Conservation (phyloP, 306 rosid genomes). For the Dicorynia guianensis region DNA sequence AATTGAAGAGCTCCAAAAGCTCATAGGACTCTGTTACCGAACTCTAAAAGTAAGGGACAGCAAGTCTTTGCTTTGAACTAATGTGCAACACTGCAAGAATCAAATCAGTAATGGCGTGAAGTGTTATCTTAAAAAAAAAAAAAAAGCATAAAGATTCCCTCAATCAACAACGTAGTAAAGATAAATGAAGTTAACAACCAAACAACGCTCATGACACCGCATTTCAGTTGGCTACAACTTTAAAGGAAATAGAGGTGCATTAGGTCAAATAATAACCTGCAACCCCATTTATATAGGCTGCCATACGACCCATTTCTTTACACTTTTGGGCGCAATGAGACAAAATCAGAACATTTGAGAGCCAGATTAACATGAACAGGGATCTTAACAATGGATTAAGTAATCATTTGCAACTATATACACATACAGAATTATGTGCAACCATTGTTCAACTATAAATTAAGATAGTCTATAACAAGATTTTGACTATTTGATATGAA, state of each 20-base stretch:
- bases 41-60: too few species aligned
- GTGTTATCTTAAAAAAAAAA: too few species aligned
- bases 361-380: not conserved
- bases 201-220: not conserved
- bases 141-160: not conserved
- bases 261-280: not conserved
- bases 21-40: too few species aligned
- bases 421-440: conserved; percentile 48
- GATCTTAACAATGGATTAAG: not conserved
- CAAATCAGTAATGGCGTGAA: too few species aligned
- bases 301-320: not conserved
- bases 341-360: not conserved
- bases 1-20: too few species aligned
- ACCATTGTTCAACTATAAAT: conserved; percentile 33
- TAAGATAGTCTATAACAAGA: conserved; percentile 21
- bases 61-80: too few species aligned
- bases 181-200: too few species aligned
- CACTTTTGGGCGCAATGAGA: not conserved
- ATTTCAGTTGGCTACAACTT: not conserved
- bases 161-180: not conserved
- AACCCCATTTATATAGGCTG: conserved; percentile 3
- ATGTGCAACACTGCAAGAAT: too few species aligned
- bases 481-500: conserved; percentile 38
- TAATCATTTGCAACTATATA: conserved; percentile 46
- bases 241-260: not conserved